These are phyloP conservation scores for Suillus fuscotomentosus DNA, from an alignment of 768 basidiomycete species.

Conservation along the genomic window DNA sequence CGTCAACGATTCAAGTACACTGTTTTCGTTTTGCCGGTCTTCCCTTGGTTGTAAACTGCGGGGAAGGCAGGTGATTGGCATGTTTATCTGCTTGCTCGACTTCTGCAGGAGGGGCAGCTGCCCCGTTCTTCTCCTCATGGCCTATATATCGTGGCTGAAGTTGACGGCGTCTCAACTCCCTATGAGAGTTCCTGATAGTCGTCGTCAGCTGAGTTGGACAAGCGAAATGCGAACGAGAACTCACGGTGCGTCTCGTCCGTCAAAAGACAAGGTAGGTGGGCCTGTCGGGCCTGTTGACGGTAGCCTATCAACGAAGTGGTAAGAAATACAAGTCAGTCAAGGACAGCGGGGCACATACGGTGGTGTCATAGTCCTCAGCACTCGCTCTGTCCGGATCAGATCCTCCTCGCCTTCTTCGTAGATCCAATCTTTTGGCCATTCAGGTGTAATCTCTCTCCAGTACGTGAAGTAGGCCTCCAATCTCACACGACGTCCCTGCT, in stretches of 20 bases:
- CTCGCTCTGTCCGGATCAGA: not conserved
- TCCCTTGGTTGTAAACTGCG: not conserved
- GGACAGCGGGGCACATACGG: not conserved
- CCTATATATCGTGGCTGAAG: not conserved
- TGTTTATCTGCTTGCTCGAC: not conserved
- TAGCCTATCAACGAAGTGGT: not conserved
- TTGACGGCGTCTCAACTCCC: not conserved
- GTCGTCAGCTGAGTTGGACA: not conserved
- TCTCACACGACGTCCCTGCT: slow-evolving; percentile 22
- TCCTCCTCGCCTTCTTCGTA: slow-evolving; percentile 9
- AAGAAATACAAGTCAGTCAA: not conserved
- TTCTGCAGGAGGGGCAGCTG: not conserved
- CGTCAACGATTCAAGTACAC: not conserved
- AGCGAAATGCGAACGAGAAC: not conserved
- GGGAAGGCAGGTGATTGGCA: not conserved
- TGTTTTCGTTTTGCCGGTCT: not conserved
- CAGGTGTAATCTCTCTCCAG: slow-evolving; percentile 24
- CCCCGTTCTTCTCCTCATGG: not conserved
- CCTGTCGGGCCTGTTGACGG: not conserved
- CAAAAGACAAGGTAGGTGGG: not conserved
- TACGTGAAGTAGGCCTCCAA: slow-evolving; percentile 28
- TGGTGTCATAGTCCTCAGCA: not conserved
- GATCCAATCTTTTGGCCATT: slow-evolving; percentile 26
- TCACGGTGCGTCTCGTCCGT: not conserved
- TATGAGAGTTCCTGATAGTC: not conserved